Evolutionary conservation across 2,329 filamentous ascomycete species (phyloP).

Genomic region (Myriosclerotinia curreyana): DNA sequence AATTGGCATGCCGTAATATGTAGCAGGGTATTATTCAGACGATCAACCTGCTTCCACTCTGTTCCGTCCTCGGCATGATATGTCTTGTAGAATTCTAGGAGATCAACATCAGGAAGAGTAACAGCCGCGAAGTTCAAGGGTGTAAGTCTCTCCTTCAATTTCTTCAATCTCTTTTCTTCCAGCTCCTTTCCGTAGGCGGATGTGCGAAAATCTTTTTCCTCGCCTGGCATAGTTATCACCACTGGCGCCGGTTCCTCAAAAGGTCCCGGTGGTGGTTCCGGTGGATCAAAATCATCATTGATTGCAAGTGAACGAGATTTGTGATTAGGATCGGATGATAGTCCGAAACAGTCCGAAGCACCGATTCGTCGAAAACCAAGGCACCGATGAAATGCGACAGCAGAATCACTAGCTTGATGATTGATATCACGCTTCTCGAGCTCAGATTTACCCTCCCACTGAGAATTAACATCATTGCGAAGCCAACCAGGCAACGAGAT

Average conservation of each 20-base stretch:
- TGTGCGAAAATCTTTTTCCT: slow-evolving; percentile 10
- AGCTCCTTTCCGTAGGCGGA: slow-evolving; percentile 21
- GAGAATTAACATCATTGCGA: slow-evolving; percentile 29
- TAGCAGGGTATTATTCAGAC: slow-evolving; percentile 25
- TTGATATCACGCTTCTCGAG: slow-evolving; percentile 27
- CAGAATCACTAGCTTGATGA: slow-evolving; percentile 16
- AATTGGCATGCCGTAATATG: slow-evolving; percentile 25
- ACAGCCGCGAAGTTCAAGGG: slow-evolving; percentile 22
- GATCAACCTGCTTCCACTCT: slow-evolving; percentile 26
- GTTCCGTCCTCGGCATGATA: neutral
- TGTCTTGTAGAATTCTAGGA: slow-evolving; percentile 24
- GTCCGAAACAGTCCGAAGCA: slow-evolving; percentile 38
- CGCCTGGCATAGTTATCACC: slow-evolving; percentile 19
- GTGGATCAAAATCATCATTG: slow-evolving; percentile 33
- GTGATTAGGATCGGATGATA: slow-evolving; percentile 34
- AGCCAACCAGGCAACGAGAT: slow-evolving; percentile 29
- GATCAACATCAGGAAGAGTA: slow-evolving; percentile 26
- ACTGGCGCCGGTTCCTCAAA: neutral
- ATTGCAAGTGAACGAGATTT: slow-evolving; percentile 29
- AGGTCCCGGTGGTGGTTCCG: neutral
- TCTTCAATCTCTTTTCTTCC: slow-evolving; percentile 20
- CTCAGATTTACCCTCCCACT: slow-evolving; percentile 29
- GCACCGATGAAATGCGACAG: slow-evolving; percentile 31
- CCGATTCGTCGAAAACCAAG: slow-evolving; percentile 40
- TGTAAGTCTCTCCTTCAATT: slow-evolving; percentile 1